Conservation (phyloP, 1,139 yeast genomes). For the Lodderomyces margitis region DNA sequence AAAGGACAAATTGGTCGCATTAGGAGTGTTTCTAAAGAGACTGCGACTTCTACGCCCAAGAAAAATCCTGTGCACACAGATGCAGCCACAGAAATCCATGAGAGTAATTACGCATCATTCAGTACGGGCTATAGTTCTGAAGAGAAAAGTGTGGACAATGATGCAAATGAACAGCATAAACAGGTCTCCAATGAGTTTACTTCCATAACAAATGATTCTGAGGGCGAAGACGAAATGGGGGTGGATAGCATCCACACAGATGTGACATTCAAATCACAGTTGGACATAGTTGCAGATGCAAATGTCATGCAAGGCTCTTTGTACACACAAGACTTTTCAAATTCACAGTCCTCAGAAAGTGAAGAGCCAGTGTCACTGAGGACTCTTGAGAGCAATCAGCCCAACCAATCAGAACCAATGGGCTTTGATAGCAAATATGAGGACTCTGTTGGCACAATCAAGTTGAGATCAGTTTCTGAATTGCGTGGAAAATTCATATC, state of each 20-base stretch:
- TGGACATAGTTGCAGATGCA: background rate
- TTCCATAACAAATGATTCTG: background rate
- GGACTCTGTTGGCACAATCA: conserved; percentile 16
- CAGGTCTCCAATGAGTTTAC: background rate
- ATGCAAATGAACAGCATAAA: background rate
- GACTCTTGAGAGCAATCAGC: background rate
- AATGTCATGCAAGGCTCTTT: background rate
- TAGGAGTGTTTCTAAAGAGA: conserved; percentile 16
- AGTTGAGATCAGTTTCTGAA: conserved; percentile 40
- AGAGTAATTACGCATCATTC: conserved; percentile 28
- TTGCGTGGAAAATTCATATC: conserved; percentile 9
- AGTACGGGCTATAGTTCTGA: conserved; percentile 32
- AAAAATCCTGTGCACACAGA: conserved; percentile 9
- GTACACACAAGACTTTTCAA: background rate
- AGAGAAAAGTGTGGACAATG: conserved; percentile 16
- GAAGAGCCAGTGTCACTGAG: background rate
- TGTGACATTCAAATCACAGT: background rate
- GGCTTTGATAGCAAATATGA: background rate
- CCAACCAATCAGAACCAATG: background rate
- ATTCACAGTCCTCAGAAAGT: background rate
- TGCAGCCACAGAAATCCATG: conserved; percentile 2
- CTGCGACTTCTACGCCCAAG: conserved; percentile 43
- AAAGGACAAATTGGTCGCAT: conserved; percentile 5
- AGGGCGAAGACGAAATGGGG: conserved; percentile 9
- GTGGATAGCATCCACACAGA: conserved; percentile 4